A percentile compares a stretch with the other conserved stretches of the same genome.
phyloP scores from a whole-genome alignment of 2,329 filamentous ascomycete genomes.

The Rhexocercosporidium sp. region DNA sequence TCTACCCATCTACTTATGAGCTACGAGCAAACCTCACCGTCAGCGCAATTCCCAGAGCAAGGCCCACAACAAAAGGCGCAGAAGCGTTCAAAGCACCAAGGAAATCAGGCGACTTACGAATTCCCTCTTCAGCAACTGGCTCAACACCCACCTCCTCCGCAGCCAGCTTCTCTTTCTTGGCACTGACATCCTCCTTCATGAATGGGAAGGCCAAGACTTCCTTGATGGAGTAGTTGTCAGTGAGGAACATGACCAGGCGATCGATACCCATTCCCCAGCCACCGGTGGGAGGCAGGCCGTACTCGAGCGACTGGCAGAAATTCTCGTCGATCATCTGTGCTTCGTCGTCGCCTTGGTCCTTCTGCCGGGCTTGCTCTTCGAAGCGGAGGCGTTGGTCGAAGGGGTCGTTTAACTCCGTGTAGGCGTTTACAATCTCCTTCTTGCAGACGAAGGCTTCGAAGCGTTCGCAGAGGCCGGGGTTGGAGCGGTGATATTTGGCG shows the following conservation, averaged over 20 bases:
- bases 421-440: conserved; percentile 94
- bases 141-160: conserved; percentile 67
- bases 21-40: background rate
- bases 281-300: conserved; percentile 89
- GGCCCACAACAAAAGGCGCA: background rate
- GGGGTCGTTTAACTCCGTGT: conserved; percentile 97
- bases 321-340: conserved; percentile 92
- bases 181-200: conserved; percentile 83
- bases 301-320: conserved; percentile 89
- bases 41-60: conserved; percentile 1
- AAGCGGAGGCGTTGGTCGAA: conserved; percentile 92
- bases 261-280: conserved; percentile 98
- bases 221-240: conserved; percentile 93
- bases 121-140: conserved; percentile 65
- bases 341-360: conserved; percentile 96
- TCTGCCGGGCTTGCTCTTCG: conserved; percentile 95
- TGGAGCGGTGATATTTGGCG: conserved; percentile 89
- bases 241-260: conserved; percentile 92
- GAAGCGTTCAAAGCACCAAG: background rate
- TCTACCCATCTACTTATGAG: conserved; percentile 17
- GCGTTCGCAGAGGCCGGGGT: conserved; percentile 87
- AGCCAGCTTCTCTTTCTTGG: conserved; percentile 55
- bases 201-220: conserved; percentile 97
- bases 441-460: conserved; percentile 98
- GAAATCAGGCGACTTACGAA: conserved; percentile 40